These are phyloP conservation scores for Yarrowia bubula DNA, from an alignment of 805 yeast species.

Conservation along the genomic window DNA sequence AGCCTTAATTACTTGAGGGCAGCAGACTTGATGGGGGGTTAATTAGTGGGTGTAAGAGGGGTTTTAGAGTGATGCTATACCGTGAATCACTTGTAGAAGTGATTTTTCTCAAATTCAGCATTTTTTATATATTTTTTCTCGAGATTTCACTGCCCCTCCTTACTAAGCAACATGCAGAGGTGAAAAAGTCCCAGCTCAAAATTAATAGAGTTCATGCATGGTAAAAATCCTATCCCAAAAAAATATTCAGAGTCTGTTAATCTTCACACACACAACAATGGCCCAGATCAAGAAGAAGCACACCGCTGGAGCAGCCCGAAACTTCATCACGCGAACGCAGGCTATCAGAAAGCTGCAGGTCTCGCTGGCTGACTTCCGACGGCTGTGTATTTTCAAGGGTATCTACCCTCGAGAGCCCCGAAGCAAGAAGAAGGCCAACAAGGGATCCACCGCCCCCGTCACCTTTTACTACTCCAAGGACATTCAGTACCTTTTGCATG, in stretches of 20 bases:
- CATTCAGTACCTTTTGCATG: constrained; percentile 91
- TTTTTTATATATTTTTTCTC: too few relatives aligned
- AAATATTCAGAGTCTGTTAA: constrained; percentile 12
- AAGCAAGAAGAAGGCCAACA: constrained; percentile 93
- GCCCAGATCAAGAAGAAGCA: constrained; percentile 75
- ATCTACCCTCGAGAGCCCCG: constrained; percentile 96
- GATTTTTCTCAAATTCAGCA: too few relatives aligned
- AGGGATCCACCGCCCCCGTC: constrained; percentile 94
- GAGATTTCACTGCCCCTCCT: background rate
- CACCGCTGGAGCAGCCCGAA: constrained; percentile 81
- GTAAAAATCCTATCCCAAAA: constrained; percentile 25
- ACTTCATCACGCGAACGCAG: constrained; percentile 89
- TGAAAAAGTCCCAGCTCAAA: constrained; percentile 4
- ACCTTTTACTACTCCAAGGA: constrained; percentile 94
- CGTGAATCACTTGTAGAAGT: too few relatives aligned
- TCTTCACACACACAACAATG: constrained; percentile 17
- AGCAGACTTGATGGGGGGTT: background rate
- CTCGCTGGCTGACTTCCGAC: constrained; percentile 87
- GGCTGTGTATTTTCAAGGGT: constrained; percentile 96
- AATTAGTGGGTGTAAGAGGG: background rate
- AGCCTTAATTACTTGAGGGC: background rate
- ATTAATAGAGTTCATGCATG: constrained; percentile 20
- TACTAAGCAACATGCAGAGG: background rate
- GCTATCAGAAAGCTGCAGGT: constrained; percentile 90
- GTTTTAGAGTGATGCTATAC: too few relatives aligned